Base-by-base conservation (phyloP, 805 yeast species). In the Hanseniaspora taiwanica region DNA sequence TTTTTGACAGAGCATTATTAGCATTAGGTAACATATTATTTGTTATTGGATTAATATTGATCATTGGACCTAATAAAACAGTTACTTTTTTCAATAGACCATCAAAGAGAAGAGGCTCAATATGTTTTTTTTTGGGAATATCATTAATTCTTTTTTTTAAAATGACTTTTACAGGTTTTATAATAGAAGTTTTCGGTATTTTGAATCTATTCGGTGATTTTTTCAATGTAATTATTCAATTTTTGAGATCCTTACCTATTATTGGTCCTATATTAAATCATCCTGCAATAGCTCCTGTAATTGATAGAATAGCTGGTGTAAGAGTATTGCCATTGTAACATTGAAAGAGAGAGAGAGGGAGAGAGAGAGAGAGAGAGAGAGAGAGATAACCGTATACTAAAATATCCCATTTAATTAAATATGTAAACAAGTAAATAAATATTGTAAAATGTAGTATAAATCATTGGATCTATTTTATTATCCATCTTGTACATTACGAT, bases 151-250 rank as follows among this genome's bases (percentile, higher is more conserved):
- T 89, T 42, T 42, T 42, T 21, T 51, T 74, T 50, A 81, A 81
- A 52, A 70, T 79, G 63, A 75, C 96, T 1, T 82, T 91, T 54
- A 51, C 78, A 20, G 98, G 98, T 7, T 89, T 91, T 53, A 56
- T 79, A 2, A 63, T 89, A 31, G 98, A 89, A 58, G 73, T 80
- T 38, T 64, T 87, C 46, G 98, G 98, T n/a, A 84, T 89, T 20
- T 61, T 89, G 44, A 87, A 84, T 6, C 65, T 89, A 27, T 89
- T 91, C 62, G 98, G 86, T 27, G 97, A 91, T 60, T 87, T 91
- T 59, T 82, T 89, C 53, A 85, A 93, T 20, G 83, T 93, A 10
- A 77, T 91, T 36, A 73, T 89, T 10, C 81, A 83, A 48, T 89
- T 91, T 54, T 67, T 89, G 52, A 71, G 96, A 58, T 80, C 93